Evolutionary conservation across 1,284 basidiomycete genomes (phyloP), one percentile per base, ranked within the genome.

Genomic region (Cryptococcus hybrid): DNA sequence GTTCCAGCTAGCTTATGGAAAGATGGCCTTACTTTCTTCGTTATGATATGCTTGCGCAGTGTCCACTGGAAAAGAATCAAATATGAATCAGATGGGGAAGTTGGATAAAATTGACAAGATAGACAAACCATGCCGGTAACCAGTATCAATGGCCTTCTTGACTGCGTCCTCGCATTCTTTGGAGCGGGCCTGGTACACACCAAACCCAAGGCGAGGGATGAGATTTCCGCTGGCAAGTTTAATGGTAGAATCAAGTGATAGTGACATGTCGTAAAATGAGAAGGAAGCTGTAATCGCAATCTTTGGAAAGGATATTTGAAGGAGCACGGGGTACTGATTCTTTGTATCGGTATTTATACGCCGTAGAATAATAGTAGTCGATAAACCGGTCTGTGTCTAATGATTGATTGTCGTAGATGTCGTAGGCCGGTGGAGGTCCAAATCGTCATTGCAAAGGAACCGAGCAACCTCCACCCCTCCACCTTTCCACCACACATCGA

Each of bases 161-260:
- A 85, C 83, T 13, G 87, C 85, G 0, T 81, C 71, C 30, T 78
- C 80, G 47, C 77, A 76, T 12, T 83, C 80, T 63, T 84, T 62
- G 79, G 69, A 84, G n/a, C 57, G 60, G 81, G 76, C 88, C 86
- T 85, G 83, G 69, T 86, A 92, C 7, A 91, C 88, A 18, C 18
- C 90, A 57, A 91, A 86, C 1, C 89, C 90, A 1, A 92, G 80
- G 35, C 84, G 75, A 45, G 89, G 89, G 77, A 92, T 86, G 15
- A 51, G 36, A 18, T 51, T 39, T 36, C 50, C 50, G 50, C 50
- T 51, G 50, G 50, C 35, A 9, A 51, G 50, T 36, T 42, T 51
- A 8, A 42, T 18, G 5, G 50, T 51, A 6, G 50, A 51, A n/a
- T 51, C 50, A 15, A 51, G 37, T 6, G 50, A 51, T 11, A 51